These are phyloP conservation scores for Microthlaspi erraticum DNA, from an alignment of 345 rosid genomes.

Conservation along the genomic window DNA sequence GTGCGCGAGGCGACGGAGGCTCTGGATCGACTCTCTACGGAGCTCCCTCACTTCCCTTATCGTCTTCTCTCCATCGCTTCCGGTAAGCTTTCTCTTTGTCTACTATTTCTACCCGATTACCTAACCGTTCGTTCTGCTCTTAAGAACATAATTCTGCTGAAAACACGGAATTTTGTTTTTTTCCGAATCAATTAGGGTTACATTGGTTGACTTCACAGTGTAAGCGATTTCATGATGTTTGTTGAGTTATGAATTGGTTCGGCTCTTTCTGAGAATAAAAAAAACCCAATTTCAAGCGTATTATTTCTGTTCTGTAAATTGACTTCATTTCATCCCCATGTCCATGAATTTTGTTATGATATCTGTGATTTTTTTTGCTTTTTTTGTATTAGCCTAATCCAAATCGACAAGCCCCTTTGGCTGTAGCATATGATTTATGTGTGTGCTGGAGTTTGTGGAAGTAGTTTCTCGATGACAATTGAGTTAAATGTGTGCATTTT, in stretches of 20 bases:
- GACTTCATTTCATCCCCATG: not conserved
- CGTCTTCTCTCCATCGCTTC: constrained; percentile 72
- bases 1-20: constrained; percentile 61
- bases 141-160: not conserved
- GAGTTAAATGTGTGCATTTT: constrained; percentile 12
- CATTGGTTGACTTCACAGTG: constrained; percentile 25
- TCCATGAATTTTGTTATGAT: not conserved
- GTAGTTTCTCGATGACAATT: not conserved
- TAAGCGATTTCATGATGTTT: constrained; percentile 5
- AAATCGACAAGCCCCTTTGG: not conserved
- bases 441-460: not conserved
- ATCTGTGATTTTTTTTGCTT: not conserved
- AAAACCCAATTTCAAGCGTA: constrained; percentile 2
- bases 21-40: constrained; percentile 67
- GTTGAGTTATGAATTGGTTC: not conserved
- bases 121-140: not conserved
- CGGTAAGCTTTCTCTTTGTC: constrained; percentile 44
- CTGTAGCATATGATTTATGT: not conserved
- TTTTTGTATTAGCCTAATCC: not conserved
- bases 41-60: constrained; percentile 66
- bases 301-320: not conserved
- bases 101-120: not conserved
- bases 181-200: constrained; percentile 28
- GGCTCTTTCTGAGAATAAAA: not conserved
- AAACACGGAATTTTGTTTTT: not conserved